Evolutionary conservation across 371 early-diverging fungal species (phyloP), one percentile per base, ranked within the genome.

Genomic region (Mortierella sp.): DNA sequence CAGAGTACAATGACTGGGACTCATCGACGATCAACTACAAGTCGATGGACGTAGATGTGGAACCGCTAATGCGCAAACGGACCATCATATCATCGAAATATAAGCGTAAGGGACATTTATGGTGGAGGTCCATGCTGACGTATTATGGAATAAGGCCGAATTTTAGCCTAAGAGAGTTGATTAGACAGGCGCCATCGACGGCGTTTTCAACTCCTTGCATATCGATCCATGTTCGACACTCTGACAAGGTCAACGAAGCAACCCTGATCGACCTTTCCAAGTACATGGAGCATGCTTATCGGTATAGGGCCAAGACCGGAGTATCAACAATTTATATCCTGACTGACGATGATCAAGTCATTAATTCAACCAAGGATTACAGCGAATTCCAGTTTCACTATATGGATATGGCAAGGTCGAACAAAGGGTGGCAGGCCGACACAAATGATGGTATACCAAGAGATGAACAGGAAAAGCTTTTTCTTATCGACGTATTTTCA

Each of bases 41-140:
- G 17, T 55, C 55, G 9, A 26, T 55, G 55, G 31, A 23, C 7
- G 55, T 15, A 26, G 59, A 67, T 8, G 59, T 22, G n/a, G 34
- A 43, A 6, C 32, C 57, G 1, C 8, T 32, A 3, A 56, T 0
- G 68, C 23, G 31, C 23, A 2, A 0, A 4, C 0, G 19, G 22
- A 29, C n/a, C 2, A 23, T 13, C 5, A 55, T 31, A 15, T 5
- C 28, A 1, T 10, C 22, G 28, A 26, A 22, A 26, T 54, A 40
- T 45, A 42, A 53, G 7, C 43, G 42, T 15, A 61, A 51, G 35
- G 69, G 62, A 1, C 56, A 61, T 45, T 56, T 69, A 55, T 69
- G 69, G 69, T 69, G 61, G 62, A 53, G 69, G 40, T 62, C 69
- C 47, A 45, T 62, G 55, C 17, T 69, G 43, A 62, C 69, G 5